Conservation (phyloP, 805 yeast genomes). For the Wickerhamiella galacta region DNA sequence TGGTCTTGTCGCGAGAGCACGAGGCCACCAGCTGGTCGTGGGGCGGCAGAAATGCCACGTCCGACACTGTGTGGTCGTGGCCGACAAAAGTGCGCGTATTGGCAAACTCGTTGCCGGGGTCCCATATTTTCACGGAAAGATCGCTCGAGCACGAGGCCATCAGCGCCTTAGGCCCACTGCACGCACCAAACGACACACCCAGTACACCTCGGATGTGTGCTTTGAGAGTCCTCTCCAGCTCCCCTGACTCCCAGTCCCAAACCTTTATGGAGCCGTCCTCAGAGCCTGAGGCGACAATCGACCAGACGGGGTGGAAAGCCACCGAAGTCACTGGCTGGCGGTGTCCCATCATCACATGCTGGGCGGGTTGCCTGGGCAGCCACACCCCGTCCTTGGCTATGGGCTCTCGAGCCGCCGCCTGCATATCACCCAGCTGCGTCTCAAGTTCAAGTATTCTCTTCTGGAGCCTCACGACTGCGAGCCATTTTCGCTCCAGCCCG, state of each 20-base stretch:
- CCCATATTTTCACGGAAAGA: constrained; percentile 53
- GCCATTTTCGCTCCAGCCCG: constrained; percentile 65
- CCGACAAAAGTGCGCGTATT: constrained; percentile 54
- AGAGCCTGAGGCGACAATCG: constrained; percentile 46
- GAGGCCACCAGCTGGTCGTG: constrained; percentile 35
- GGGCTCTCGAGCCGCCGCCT: constrained; percentile 18
- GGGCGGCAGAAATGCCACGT: constrained; percentile 27
- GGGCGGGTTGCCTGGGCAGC: constrained; percentile 39
- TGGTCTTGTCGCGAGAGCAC: constrained; percentile 84
- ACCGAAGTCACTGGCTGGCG: constrained; percentile 43
- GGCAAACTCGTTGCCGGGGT: constrained; percentile 31
- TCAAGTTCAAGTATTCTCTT: constrained; percentile 54
- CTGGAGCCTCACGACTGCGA: constrained; percentile 67
- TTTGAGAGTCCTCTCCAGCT: constrained; percentile 42
- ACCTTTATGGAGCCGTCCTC: constrained; percentile 55
- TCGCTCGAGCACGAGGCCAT: constrained; percentile 38
- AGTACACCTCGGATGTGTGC: constrained; percentile 68
- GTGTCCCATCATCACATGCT: constrained; percentile 33
- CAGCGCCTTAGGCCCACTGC: constrained; percentile 9
- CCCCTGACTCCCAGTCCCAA: constrained; percentile 54
- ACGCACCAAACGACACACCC: constrained; percentile 29
- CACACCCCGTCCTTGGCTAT: constrained; percentile 27
- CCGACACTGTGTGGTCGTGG: constrained; percentile 75
- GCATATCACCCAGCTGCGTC: constrained; percentile 32
- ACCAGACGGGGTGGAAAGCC: constrained; percentile 60